Evolutionary conservation across 2,329 filamentous ascomycete species (phyloP), one percentile per base, ranked within the genome.

Genomic region (Alternaria sp.): DNA sequence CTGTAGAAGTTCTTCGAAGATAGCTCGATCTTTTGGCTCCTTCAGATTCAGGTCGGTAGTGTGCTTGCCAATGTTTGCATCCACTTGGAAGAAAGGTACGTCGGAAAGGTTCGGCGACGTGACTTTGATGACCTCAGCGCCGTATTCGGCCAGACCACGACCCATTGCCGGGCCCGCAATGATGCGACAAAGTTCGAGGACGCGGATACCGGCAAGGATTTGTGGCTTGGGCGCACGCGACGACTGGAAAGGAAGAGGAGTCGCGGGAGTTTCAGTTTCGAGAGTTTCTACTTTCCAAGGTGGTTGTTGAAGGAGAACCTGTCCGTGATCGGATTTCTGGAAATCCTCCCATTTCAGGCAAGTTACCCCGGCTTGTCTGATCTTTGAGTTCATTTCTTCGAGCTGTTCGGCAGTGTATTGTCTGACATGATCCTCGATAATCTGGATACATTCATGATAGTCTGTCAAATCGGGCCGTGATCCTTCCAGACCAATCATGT

Each of bases 131-230:
- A 93, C 90, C 54, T 89, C 86, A 7, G 91, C 91, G 2, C 91
- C 91, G 71, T 92, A 89, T 63, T 91, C 90, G n/a, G 88, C 89
- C 0, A 93, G 83, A 2, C 88, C 88, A 30, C 89, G 86, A 3
- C 87, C 87, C 65, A 93, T 88, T 5, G 88, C 87, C n/a, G 90
- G 90, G 0, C 90, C 90, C 4, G 91, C 91, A 64, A 93, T 92
- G 69, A 93, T 88, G 41, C 90, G 87, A 71, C 89, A 91, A 30
- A 93, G 80, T 72, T 94, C 91, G 5, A 93, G 83, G 6, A 93
- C 90, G 65, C 89, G 90, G 74, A 93, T 83, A 0, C 90, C 90
- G 7, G 71, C 82, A 60, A 80, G 87, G 68, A 67, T 75, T 44
- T 78, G 70, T 46, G 76, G 70, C 56, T 75, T 78, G 16, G 69